These are phyloP conservation scores for Scheffersomyces stipitis DNA, from an alignment of 805 yeast genomes.

Conservation along the genomic window DNA sequence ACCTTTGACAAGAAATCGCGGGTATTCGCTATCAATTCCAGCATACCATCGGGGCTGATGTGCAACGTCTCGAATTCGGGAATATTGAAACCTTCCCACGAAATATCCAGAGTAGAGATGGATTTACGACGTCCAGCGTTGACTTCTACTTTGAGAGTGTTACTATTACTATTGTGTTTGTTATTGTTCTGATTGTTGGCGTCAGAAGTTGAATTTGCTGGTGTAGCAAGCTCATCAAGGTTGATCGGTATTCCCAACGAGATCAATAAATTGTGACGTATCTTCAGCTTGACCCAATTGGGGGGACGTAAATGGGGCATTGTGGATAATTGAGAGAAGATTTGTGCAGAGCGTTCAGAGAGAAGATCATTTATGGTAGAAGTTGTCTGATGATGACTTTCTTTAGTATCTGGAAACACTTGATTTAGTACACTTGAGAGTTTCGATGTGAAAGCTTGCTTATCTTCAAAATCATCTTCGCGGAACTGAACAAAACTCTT, in stretches of 20 bases:
- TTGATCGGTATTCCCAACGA: conserved; percentile 74
- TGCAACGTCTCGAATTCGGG: conserved; percentile 35
- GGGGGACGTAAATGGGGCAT: conserved; percentile 54
- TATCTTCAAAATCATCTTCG: conserved; percentile 13
- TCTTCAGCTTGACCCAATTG: conserved; percentile 68
- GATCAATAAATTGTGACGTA: conserved; percentile 61
- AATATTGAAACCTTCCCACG: conserved; percentile 34
- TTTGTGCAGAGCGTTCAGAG: conserved; percentile 34
- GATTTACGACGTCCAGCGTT: conserved; percentile 5
- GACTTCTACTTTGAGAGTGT: not conserved
- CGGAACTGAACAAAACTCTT: too few relatives aligned
- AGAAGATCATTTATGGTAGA: conserved; percentile 15
- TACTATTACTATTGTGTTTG: not conserved
- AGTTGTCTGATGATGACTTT: not conserved
- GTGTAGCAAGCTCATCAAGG: conserved; percentile 48
- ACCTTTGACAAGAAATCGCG: conserved; percentile 24
- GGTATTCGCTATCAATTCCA: conserved; percentile 24
- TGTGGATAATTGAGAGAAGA: conserved; percentile 49
- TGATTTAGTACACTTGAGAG: conserved; percentile 10
- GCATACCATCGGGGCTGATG: conserved; percentile 28
- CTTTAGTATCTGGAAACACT: conserved; percentile 10
- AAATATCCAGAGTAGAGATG: conserved; percentile 16
- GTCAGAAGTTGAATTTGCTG: not conserved
- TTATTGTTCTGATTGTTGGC: not conserved
- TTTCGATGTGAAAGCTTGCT: conserved; percentile 8